Evolutionary conservation across 2,329 filamentous ascomycete species (phyloP), one percentile per base, ranked within the genome.

Genomic region (Bertia moriformis): DNA sequence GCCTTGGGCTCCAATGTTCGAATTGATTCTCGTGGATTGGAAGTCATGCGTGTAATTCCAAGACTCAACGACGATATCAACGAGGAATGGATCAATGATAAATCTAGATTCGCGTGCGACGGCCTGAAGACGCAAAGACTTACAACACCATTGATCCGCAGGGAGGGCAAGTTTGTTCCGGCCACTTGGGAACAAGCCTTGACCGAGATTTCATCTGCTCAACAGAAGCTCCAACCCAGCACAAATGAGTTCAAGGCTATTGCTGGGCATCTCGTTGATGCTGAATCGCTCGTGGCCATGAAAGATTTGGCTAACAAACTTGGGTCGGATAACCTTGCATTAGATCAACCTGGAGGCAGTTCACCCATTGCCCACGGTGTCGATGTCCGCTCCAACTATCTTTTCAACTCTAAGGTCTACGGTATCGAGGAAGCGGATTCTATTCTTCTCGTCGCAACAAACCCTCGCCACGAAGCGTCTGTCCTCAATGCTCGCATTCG

Each of bases 21-120:
- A 35, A 79, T 96, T 35, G 91, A 98, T 62, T 82, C 87, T 42
- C 78, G 91, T 53, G 91, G 91, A 43, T 69, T 95, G 47, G 88
- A 96, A 64, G 89, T 98, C 39, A 94, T 98, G 88, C 81, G 91
- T 51, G 72, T 98, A 43, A 57, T 95, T 14, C 91, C 91, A 43
- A 77, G 91, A 51, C 71, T 98, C 44, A 98, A 98, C 58, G 91
- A 98, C 56, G 88, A 96, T 52, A 78, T 98, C 51, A 98, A 98
- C 60, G 91, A 98, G 66, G 91, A 98, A 62, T 98, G 91, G 91
- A 96, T 98, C 60, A 91, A 96, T 62, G 91, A 98, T 68, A 98
- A 96, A 72, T 80, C 86, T 30, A 78, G 91, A 47, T 98, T 96
- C 58, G 89, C 91, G 32, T 93, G 88, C 58, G 91, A 98, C 58